phyloP scores from a whole-genome alignment of 352 stramenopile species.

The Paralagenidium karlingii region DNA sequence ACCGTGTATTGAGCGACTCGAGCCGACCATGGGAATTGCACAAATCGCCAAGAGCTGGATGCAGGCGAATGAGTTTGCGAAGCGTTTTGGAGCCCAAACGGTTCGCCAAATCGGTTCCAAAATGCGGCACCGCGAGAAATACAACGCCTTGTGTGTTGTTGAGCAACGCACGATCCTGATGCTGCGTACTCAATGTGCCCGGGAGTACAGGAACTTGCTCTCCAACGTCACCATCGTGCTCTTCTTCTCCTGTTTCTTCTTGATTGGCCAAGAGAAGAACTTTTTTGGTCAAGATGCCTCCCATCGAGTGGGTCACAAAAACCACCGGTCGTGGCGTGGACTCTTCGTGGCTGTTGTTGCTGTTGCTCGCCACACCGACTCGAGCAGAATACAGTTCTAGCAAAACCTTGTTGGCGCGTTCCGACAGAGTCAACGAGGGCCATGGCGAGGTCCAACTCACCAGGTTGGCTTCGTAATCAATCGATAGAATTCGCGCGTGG shows the following conservation, averaged over 20 bases:
- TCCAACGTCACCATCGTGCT: too few relatives aligned
- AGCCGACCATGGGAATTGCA: constrained; percentile 33
- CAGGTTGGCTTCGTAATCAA: constrained; percentile 75
- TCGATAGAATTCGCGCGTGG: constrained; percentile 43
- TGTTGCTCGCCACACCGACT: constrained; percentile 18
- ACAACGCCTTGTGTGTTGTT: constrained; percentile 41
- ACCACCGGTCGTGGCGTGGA: constrained; percentile 28
- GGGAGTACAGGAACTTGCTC: too few relatives aligned
- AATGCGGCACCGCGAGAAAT: constrained; percentile 76
- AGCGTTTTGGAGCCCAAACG: constrained; percentile 49
- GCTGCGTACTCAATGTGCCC: too few relatives aligned
- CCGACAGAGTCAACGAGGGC: constrained; percentile 67
- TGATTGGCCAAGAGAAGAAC: constrained; percentile 49
- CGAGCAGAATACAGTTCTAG: constrained; percentile 50
- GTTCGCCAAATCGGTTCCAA: constrained; percentile 62
- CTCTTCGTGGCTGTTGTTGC: constrained; percentile 2
- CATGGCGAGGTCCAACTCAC: constrained; percentile 78
- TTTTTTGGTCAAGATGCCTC: constrained; percentile 75
- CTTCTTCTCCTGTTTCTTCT: too few relatives aligned
- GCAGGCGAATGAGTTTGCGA: constrained; percentile 50
- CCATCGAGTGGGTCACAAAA: constrained; percentile 84
- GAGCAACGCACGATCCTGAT: constrained; percentile 8
- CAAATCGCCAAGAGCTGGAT: constrained; percentile 64
- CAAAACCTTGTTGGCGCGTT: constrained; percentile 61
- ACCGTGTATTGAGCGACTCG: constrained; percentile 50